Conservation (phyloP, 106 monocot genomes). For the Ottelia alismoides region DNA sequence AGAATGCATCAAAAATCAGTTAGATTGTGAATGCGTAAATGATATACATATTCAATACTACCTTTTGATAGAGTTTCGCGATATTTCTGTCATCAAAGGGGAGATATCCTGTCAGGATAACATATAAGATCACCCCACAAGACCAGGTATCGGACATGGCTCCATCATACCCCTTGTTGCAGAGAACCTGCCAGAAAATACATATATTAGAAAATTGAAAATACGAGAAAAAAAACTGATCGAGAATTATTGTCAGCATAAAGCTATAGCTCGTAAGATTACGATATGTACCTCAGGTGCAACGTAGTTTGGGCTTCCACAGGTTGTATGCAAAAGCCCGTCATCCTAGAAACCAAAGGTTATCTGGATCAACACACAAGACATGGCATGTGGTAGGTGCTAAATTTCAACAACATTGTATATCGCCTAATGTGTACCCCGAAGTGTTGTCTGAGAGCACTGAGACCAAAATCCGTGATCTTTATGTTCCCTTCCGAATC, state of each 20-base stretch:
- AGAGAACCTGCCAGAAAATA: constrained; percentile 38
- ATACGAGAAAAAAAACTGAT: background rate
- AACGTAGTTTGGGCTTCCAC: constrained; percentile 94
- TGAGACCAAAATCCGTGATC: constrained; percentile 88
- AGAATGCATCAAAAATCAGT: background rate
- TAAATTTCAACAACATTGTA: background rate
- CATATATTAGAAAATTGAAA: background rate
- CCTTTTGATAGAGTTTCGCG: constrained; percentile 94
- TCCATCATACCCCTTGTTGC: constrained; percentile 89
- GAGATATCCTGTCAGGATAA: constrained; percentile 67
- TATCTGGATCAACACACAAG: background rate
- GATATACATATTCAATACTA: background rate
- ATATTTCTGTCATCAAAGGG: constrained; percentile 94
- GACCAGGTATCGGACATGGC: constrained; percentile 90
- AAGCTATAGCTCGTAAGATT: background rate
- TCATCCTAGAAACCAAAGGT: constrained; percentile 44
- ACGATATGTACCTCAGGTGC: constrained; percentile 54
- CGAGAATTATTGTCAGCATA: background rate
- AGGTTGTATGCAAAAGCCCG: constrained; percentile 89
- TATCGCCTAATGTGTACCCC: constrained; percentile 20
- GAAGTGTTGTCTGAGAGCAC: constrained; percentile 67
- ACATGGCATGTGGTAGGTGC: too few species aligned
- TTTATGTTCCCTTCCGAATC: constrained; percentile 76
- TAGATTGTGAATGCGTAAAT: background rate
- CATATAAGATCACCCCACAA: constrained; percentile 88